Conservation (phyloP, 345 rosid genomes). For the Salix arbutifolia region DNA sequence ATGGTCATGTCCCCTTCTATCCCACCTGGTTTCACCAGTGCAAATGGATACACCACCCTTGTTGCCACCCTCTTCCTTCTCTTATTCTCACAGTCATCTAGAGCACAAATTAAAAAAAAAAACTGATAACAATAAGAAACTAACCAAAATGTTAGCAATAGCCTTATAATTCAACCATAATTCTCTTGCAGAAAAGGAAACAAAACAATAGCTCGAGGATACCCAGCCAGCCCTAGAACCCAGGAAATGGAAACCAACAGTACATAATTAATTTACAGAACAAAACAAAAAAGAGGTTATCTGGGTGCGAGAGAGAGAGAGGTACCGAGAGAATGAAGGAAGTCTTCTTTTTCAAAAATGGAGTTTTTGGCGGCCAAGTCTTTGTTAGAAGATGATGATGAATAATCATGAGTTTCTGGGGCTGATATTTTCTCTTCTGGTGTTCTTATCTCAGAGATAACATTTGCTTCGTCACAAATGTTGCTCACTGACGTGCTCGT, state of each 20-base stretch:
- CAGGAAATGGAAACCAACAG: neutral
- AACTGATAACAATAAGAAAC: neutral
- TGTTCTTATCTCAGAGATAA: constrained; percentile 39
- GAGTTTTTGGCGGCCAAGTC: constrained; percentile 21
- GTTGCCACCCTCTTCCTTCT: constrained; percentile 40
- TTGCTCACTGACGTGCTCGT: constrained; percentile 33
- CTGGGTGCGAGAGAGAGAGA: neutral
- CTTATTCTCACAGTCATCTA: constrained; percentile 14
- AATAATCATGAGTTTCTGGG: constrained; percentile 26
- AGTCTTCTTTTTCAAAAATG: constrained; percentile 15
- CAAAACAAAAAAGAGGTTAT: neutral
- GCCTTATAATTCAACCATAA: neutral
- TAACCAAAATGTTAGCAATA: neutral
- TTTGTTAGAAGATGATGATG: constrained; percentile 40
- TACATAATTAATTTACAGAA: neutral
- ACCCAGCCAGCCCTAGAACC: neutral
- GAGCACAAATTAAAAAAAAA: neutral
- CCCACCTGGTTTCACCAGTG: constrained; percentile 94
- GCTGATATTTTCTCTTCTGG: constrained; percentile 34
- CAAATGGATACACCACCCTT: constrained; percentile 84
- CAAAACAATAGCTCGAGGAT: neutral
- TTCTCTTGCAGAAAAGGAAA: neutral
- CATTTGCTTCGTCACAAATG: constrained; percentile 39
- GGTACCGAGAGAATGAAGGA: neutral
- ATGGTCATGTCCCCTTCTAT: constrained; percentile 70